A percentile compares a stretch with the other conserved stretches of the same genome.
Evolutionary conservation across 2,329 filamentous ascomycete genomes (phyloP).

Genomic region (Exophiala oligosperma): DNA sequence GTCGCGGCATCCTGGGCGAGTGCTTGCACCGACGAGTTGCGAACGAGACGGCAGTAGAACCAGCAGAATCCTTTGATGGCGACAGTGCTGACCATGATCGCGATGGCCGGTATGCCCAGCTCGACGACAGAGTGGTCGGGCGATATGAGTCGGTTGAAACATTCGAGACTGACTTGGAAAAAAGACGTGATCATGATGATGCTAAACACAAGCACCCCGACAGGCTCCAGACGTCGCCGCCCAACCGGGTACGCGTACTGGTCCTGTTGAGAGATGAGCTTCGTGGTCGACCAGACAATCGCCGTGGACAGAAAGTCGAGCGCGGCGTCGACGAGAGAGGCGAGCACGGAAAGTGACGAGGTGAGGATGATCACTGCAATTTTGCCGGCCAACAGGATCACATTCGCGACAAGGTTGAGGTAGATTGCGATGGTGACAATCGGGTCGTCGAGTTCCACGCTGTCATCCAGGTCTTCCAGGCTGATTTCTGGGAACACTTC

Average conservation of each 20-base stretch:
- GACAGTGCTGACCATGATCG: conserved; percentile 79
- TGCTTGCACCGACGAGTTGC: conserved; percentile 82
- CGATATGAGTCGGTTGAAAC: conserved; percentile 62
- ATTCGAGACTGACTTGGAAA: conserved; percentile 73
- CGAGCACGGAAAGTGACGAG: conserved; percentile 74
- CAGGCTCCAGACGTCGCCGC: conserved; percentile 71
- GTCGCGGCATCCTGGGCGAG: conserved; percentile 69
- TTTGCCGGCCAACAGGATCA: conserved; percentile 72
- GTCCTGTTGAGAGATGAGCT: conserved; percentile 71
- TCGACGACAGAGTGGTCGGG: conserved; percentile 68
- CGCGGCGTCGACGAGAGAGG: conserved; percentile 74
- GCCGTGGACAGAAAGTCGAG: conserved; percentile 79
- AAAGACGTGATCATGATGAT: conserved; percentile 87
- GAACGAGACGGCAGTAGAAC: conserved; percentile 84
- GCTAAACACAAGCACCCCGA: conserved; percentile 79
- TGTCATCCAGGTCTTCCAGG: conserved; percentile 38
- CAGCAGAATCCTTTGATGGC: conserved; percentile 80
- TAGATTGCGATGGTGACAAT: conserved; percentile 88
- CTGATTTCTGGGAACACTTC: conserved; percentile 49
- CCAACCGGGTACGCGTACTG: conserved; percentile 78
- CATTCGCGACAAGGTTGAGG: conserved; percentile 78
- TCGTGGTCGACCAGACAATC: conserved; percentile 77
- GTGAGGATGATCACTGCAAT: conserved; percentile 74
- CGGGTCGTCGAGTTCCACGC: conserved; percentile 67
- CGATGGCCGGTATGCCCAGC: conserved; percentile 69